These are phyloP conservation scores for Filobasidium wieringae DNA, from an alignment of 768 basidiomycete species.

Conservation along the genomic window DNA sequence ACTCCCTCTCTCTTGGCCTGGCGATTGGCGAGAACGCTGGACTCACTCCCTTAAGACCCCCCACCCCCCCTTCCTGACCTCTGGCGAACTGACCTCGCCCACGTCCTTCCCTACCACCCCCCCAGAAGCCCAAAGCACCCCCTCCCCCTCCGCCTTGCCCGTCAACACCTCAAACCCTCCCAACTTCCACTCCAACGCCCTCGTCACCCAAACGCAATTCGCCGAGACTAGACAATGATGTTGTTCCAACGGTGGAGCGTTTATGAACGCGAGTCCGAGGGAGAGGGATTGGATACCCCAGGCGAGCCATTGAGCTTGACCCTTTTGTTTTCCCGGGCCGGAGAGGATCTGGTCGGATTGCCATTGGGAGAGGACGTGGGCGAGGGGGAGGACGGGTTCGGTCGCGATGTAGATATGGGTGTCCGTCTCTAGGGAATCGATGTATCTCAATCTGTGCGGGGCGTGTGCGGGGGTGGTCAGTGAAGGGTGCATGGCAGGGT, in stretches of 20 bases:
- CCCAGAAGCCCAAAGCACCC: conserved; percentile 48
- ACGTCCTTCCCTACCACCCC: conserved; percentile 46
- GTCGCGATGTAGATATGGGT: conserved; percentile 82
- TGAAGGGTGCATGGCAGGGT: no score
- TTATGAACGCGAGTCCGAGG: conserved; percentile 79
- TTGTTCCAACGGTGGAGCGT: conserved; percentile 73
- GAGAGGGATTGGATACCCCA: conserved; percentile 73
- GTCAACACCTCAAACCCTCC: conserved; percentile 89
- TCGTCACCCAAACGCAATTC: conserved; percentile 70
- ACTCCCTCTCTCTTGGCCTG: neutral
- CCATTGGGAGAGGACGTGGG: conserved; percentile 52
- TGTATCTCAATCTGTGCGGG: conserved; percentile 58
- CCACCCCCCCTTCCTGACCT: conserved; percentile 82
- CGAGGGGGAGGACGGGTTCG: conserved; percentile 73
- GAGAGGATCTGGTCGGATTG: conserved; percentile 28
- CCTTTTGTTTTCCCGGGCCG: conserved; percentile 27
- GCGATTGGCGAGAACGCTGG: neutral
- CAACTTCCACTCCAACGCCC: conserved; percentile 91
- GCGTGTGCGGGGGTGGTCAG: no score
- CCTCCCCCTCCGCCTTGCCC: conserved; percentile 62
- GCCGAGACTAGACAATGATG: conserved; percentile 49
- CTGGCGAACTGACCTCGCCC: conserved; percentile 56
- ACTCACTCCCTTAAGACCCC: conserved; percentile 65
- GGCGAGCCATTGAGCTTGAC: conserved; percentile 75
- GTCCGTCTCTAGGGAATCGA: conserved; percentile 87